Evolutionary conservation across 2,329 filamentous ascomycete genomes (phyloP).

Genomic region (Alternaria burnsii): DNA sequence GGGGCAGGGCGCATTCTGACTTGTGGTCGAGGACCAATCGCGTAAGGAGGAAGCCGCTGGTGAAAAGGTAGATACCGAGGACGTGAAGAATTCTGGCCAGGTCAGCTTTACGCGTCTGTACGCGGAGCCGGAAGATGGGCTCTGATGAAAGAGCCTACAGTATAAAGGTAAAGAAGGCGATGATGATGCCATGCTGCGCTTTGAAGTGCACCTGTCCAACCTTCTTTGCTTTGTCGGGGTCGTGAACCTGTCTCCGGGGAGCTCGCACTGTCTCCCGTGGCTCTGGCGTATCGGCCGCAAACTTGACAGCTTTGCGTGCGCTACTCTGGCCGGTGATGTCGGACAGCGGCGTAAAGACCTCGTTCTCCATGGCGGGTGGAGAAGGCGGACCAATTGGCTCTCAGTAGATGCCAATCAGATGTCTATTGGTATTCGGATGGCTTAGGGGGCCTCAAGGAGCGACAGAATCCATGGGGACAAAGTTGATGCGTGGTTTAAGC

Average conservation of each 20-base stretch:
- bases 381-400: conserved; percentile 3
- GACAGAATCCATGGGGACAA: conserved; percentile 30
- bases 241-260: conserved; percentile 12
- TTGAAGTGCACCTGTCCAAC: conserved; percentile 61
- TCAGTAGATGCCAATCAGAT: conserved; percentile 2
- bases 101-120: conserved; percentile 12
- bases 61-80: conserved; percentile 89
- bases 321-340: conserved; percentile 48
- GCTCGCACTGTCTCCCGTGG: conserved; percentile 29
- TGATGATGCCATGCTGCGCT: conserved; percentile 60
- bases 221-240: conserved; percentile 48
- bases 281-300: conserved; percentile 15
- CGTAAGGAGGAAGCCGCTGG: conserved; percentile 91
- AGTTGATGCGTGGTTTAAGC: conserved; percentile 16
- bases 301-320: conserved; percentile 37
- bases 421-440: conserved; percentile 5
- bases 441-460: conserved; percentile 25
- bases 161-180: conserved; percentile 75
- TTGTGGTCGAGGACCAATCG: conserved; percentile 81
- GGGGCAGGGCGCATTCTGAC: conserved; percentile 78
- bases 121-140: not conserved
- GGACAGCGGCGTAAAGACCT: conserved; percentile 48
- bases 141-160: conserved; percentile 53
- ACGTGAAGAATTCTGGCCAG: conserved; percentile 72
- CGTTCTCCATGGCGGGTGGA: conserved; percentile 46